Base-by-base conservation (phyloP, 441 rosid species). In the Brassica balearica region DNA sequence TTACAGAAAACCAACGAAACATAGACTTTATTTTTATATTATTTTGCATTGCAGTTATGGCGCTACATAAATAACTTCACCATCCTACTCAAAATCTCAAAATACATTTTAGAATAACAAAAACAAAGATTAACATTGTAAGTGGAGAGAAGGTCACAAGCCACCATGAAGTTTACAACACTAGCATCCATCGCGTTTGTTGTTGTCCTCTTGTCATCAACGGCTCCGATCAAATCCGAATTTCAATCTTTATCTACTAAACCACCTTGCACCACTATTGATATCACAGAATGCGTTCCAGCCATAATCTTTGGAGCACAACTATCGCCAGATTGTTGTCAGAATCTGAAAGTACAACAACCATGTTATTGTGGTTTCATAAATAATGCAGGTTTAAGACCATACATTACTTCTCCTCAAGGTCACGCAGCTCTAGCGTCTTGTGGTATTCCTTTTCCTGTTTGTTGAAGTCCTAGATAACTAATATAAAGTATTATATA, bases 301-400 rank as follows among this genome's bases (percentile, higher is more conserved):
- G 56, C 56, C 0, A 69, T 76, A 69, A 3, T 69, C 0, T 0
- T 1, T 1, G 69, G 74, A 62, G 9, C 3, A 6, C 23, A 36
- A 11, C 65, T 69, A 69, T 0, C 75, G 0, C 1, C 27, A 8
- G 0, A 14, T 0, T 77, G 75, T 63, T 77, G 80, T 17, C 43
- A 7, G 0, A 1, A 25, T 1, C 19, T 70, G 2, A 70, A 17
- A 63, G 22, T 19, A 77, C 65, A 63, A 70, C 0, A 63, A 14
- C 65, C 46, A 77, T 77, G 80, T 23, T 77, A 2, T 23, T 77
- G 75, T 77, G 71, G 23, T 36, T 77, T 77, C 23, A 22, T 77
- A 0, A 34, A 15, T 4, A 63, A 34, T n/a, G 32, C 70, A 34
- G 11, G n/a, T 70, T 64, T 70, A 14, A 11, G 10, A 3, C 15